Percentiles rank a stretch among this genome's conserved stretches.
Evolutionary conservation across 139 green algal genomes (phyloP).

Genomic region (Pleodorina starrii): DNA sequence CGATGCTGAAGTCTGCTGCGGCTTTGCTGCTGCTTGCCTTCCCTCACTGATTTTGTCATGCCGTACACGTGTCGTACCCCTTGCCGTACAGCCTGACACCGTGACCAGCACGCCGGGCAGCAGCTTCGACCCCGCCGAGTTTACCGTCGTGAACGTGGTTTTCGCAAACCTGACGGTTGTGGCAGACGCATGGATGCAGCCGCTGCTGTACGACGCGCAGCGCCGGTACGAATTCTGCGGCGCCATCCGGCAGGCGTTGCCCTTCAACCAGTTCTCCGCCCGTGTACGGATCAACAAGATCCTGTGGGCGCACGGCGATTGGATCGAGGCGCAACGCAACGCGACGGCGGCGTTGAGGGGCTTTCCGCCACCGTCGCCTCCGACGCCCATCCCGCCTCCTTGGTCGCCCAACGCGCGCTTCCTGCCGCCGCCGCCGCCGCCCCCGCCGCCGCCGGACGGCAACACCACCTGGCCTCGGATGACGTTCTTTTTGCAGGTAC

Average conservation of each 20-base stretch:
- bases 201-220: not conserved
- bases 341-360: not conserved
- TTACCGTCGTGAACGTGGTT: not conserved
- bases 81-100: not conserved
- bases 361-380: slow-evolving; percentile 28
- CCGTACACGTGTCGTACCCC: too few relatives aligned
- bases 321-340: not conserved
- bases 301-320: slow-evolving; percentile 15
- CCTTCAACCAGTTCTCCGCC: not conserved
- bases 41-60: too few relatives aligned
- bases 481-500: slow-evolving; percentile 42
- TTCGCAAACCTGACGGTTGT: slow-evolving; percentile 43
- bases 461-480: slow-evolving; percentile 9
- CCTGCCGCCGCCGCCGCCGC: not conserved
- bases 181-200: slow-evolving; percentile 25
- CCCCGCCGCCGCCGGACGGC: slow-evolving; percentile 16
- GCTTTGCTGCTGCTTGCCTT: too few relatives aligned
- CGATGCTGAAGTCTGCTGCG: too few relatives aligned
- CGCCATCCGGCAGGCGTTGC: slow-evolving; percentile 12
- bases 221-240: not conserved
- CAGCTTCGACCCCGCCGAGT: slow-evolving; percentile 33
- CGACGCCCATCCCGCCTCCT: not conserved
- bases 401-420: not conserved
- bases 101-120: not conserved
- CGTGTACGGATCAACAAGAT: slow-evolving; percentile 37